These are phyloP conservation scores for Aquilaria yunnanensis DNA, from an alignment of 345 rosid species.

Conservation along the genomic window DNA sequence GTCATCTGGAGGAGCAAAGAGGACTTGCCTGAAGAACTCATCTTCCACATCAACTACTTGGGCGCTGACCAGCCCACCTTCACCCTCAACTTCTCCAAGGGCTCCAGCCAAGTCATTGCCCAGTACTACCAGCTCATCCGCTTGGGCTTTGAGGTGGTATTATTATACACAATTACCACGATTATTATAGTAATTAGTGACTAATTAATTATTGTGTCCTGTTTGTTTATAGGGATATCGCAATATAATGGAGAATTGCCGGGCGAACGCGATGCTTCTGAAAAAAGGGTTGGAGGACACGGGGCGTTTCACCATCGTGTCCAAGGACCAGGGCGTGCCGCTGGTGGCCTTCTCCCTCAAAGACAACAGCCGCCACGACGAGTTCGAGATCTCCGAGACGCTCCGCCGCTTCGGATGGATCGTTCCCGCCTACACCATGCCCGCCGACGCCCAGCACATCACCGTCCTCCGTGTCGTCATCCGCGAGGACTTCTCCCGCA, in stretches of 20 bases:
- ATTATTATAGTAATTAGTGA: too few relatives aligned
- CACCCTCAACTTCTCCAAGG: constrained; percentile 94
- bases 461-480: constrained; percentile 90
- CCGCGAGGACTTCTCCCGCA: constrained; percentile 88
- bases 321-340: constrained; percentile 84
- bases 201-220: not conserved
- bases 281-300: constrained; percentile 71
- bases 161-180: too few relatives aligned
- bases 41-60: constrained; percentile 90
- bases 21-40: constrained; percentile 92
- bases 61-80: constrained; percentile 96
- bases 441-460: constrained; percentile 78
- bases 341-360: constrained; percentile 85
- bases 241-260: constrained; percentile 90
- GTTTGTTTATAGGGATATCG: constrained; percentile 48
- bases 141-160: constrained; percentile 65
- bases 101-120: constrained; percentile 77
- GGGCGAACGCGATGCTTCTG: constrained; percentile 58
- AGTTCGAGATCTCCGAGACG: constrained; percentile 73
- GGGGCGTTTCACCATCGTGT: constrained; percentile 66
- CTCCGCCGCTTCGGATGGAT: constrained; percentile 94
- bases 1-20: constrained; percentile 74
- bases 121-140: constrained; percentile 92
- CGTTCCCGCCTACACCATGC: constrained; percentile 92
- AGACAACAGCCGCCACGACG: constrained; percentile 57